Evolutionary conservation across 108 stramenopile species (phyloP), one percentile per base, ranked within the genome.

Genomic region (Pelagomonas calceolata): DNA sequence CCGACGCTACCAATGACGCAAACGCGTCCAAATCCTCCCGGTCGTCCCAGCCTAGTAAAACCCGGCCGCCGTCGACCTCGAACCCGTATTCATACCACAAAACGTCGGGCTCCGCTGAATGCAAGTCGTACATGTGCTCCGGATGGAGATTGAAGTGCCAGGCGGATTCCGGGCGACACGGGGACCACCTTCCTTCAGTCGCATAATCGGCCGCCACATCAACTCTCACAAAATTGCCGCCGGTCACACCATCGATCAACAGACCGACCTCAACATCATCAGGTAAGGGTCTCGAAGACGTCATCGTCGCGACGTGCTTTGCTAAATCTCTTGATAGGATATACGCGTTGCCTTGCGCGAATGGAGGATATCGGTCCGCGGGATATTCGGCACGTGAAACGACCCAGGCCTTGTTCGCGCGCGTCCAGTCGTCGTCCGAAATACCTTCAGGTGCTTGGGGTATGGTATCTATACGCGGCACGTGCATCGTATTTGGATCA

Each of bases 271-370:
- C 21, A 12, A 60, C 51, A 26, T 60, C 51, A 26, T 60, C 51
- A 26, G 51, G 51, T 26, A 60, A 26, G 26, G 18, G 0, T 1
- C 26, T 17, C 51, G 29, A 1, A 1, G 14, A 17, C 21, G 0
- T 16, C 21, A 60, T 3, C 7, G 26, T 26, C 51, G 51, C 51
- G 7, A 60, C 7, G 51, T 4, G 7, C 51, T 60, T 26, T 0
- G 45, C 39, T 10, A 69, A 21, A 31, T 69, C 69, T 0, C 30
- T 1, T 30, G 46, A 60, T 31, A 69, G 51, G 30, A 69, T 12
- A 32, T 51, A 69, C 12, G 69, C 69, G 45, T 69, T 69, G 9
- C 69, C 69, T 30, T 69, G 69, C 12, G 69, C 39, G 69, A 69
- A 69, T 30, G 3, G 21, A 1, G 51, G 51, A 26, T 60, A 60